phyloP scores from a whole-genome alignment of 768 basidiomycete species.

The Suillus occidentalis region DNA sequence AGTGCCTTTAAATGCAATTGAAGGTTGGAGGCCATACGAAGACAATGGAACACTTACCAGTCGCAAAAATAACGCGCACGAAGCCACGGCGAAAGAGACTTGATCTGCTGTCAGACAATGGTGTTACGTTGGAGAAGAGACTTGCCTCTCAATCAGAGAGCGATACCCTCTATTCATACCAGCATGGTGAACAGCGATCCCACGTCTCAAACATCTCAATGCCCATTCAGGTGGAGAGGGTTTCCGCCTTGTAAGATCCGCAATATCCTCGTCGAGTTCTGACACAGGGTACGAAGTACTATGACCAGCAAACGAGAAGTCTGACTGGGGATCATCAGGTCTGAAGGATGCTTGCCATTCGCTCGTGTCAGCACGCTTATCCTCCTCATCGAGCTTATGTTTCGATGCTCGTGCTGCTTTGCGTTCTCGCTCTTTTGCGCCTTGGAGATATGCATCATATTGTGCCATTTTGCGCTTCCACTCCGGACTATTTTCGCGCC shows the following conservation, averaged over 20 bases:
- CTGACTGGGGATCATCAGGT: conserved; percentile 53
- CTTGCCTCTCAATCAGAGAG: conserved; percentile 54
- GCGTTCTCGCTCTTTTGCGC: conserved; percentile 49
- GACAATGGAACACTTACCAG: conserved; percentile 37
- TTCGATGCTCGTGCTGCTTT: conserved; percentile 41
- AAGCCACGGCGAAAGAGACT: conserved; percentile 65
- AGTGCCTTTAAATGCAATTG: conserved; percentile 42
- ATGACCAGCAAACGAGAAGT: conserved; percentile 59
- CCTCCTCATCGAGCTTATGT: conserved; percentile 35
- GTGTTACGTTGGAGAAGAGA: background rate
- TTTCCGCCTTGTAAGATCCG: conserved; percentile 34
- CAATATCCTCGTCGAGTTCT: conserved; percentile 51
- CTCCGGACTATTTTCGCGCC: conserved; percentile 44
- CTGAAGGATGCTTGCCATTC: conserved; percentile 58
- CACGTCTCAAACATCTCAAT: conserved; percentile 49
- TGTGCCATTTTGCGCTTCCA: conserved; percentile 52
- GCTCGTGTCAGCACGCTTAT: conserved; percentile 17
- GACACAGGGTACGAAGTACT: conserved; percentile 42
- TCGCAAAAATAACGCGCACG: conserved; percentile 65
- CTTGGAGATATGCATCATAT: conserved; percentile 50
- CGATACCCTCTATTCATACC: conserved; percentile 69
- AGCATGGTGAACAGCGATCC: conserved; percentile 68
- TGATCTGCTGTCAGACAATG: conserved; percentile 6
- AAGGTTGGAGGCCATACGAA: background rate
- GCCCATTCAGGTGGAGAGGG: conserved; percentile 42